Evolutionary conservation across 225 moss, liverwort and hornwort genomes (phyloP).

Genomic region (Pseudoscleropodium purum): DNA sequence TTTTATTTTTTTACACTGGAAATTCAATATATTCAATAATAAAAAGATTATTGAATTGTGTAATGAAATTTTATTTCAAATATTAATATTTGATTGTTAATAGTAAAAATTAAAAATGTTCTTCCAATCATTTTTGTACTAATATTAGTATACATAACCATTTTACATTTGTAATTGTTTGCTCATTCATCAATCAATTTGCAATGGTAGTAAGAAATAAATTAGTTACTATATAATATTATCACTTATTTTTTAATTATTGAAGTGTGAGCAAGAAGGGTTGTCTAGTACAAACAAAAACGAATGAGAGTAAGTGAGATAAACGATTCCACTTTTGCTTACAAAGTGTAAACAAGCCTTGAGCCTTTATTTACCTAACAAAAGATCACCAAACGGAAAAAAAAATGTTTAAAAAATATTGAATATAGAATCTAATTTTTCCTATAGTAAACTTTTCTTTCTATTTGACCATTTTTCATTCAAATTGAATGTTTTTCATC

Average conservation of each 20-base stretch:
- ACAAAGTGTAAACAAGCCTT: not conserved
- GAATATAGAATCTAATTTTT: not conserved
- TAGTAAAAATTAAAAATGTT: not conserved
- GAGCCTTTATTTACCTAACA: too few relatives aligned
- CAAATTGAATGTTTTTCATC: not conserved
- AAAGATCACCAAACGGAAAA: not conserved
- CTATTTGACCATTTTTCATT: not conserved
- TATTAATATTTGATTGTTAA: not conserved
- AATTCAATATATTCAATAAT: not conserved
- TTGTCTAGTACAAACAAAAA: not conserved
- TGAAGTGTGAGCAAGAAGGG: accelerated
- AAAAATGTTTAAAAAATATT: not conserved
- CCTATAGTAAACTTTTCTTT: not conserved
- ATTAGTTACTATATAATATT: not conserved
- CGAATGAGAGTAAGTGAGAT: not conserved
- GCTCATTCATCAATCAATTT: not conserved
- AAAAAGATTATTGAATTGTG: not conserved
- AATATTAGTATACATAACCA: not conserved
- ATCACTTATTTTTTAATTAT: not conserved
- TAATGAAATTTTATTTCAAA: too few relatives aligned
- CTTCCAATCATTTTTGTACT: not conserved
- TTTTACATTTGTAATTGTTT: not conserved
- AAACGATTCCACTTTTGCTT: accelerated
- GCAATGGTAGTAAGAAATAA: not conserved
- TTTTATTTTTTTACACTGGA: not conserved